A percentile compares a stretch with the other conserved stretches of the same genome.
Conservation (phyloP, 495 filamentous ascomycete species). For the Chaetomium cochliodes region DNA sequence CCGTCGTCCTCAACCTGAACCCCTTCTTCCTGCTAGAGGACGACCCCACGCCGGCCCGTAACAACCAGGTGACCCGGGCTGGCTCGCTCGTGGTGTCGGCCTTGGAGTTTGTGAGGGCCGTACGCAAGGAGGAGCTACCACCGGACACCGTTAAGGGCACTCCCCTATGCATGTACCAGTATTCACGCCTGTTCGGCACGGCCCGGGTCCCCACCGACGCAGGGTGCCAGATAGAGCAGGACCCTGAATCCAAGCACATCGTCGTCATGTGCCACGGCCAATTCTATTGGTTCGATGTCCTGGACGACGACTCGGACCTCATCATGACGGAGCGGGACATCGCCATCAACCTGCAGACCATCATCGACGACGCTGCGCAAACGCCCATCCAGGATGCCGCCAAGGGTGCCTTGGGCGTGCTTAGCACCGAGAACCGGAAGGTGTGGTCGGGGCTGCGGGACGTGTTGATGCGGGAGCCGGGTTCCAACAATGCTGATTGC, state of each 20-base stretch:
- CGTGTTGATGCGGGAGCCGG: constrained; percentile 78
- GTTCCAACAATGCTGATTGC: constrained; percentile 93
- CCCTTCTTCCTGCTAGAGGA: constrained; percentile 98
- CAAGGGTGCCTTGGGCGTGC: constrained; percentile 86
- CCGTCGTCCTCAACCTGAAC: constrained; percentile 95
- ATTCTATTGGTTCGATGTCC: constrained; percentile 98
- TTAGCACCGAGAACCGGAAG: constrained; percentile 95
- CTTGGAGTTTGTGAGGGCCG: constrained; percentile 87
- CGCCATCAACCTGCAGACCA: constrained; percentile 85
- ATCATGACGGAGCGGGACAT: constrained; percentile 98
- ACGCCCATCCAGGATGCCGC: constrained; percentile 91
- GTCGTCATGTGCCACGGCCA: constrained; percentile 95
- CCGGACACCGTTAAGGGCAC: constrained; percentile 81
- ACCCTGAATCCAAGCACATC: constrained; percentile 82
- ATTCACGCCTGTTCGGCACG: constrained; percentile 92
- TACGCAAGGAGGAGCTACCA: constrained; percentile 87
- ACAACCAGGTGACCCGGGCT: constrained; percentile 92
- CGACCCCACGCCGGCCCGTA: constrained; percentile 92
- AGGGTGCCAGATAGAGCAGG: constrained; percentile 93
- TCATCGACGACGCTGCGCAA: constrained; percentile 83
- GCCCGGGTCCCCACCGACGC: constrained; percentile 92
- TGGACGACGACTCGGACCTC: constrained; percentile 89
- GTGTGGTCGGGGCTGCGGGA: constrained; percentile 91
- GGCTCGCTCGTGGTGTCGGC: constrained; percentile 90
- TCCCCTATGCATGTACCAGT: constrained; percentile 96